Conservation (phyloP, 495 filamentous ascomycete genomes). For the Aspergillus coremiiformis region DNA sequence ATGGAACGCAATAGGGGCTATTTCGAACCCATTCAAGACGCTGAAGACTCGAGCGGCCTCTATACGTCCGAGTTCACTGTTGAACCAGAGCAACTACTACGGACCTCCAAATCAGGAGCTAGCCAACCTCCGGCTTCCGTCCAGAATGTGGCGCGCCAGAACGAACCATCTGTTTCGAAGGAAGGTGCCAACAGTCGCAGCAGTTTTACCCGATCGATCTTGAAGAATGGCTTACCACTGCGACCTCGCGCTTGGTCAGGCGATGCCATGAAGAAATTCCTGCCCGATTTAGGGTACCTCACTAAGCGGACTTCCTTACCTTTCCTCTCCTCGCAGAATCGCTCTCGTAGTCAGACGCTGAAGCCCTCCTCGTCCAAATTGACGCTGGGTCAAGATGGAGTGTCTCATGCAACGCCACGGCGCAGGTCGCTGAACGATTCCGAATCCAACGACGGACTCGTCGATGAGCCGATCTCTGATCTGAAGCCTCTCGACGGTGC, state of each 20-base stretch:
- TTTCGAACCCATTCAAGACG: constrained; percentile 39
- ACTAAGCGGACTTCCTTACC: constrained; percentile 44
- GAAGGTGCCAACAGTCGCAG: constrained; percentile 13
- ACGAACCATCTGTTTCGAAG: not conserved
- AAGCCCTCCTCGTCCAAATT: constrained; percentile 13
- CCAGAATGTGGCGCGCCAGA: constrained; percentile 1
- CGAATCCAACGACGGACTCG: not conserved
- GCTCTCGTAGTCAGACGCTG: constrained; percentile 26
- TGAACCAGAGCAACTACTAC: constrained; percentile 26
- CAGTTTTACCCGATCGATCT: constrained; percentile 34
- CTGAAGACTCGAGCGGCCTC: constrained; percentile 22
- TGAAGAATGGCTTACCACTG: constrained; percentile 33
- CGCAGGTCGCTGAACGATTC: constrained; percentile 6
- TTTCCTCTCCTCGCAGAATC: constrained; percentile 24
- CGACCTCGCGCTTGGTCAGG: constrained; percentile 37
- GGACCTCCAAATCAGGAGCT: not conserved
- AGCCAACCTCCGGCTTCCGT: not conserved
- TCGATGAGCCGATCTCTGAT: constrained; percentile 21
- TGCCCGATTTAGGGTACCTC: constrained; percentile 39
- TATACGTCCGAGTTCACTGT: constrained; percentile 28
- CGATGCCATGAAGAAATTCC: constrained; percentile 32
- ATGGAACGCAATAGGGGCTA: constrained; percentile 52
- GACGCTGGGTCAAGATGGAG: constrained; percentile 9
- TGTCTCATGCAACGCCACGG: constrained; percentile 1
- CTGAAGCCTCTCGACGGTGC: constrained; percentile 25